Evolutionary conservation across 176 grass and related monocot genomes (phyloP).

Genomic region (Areca catechu): DNA sequence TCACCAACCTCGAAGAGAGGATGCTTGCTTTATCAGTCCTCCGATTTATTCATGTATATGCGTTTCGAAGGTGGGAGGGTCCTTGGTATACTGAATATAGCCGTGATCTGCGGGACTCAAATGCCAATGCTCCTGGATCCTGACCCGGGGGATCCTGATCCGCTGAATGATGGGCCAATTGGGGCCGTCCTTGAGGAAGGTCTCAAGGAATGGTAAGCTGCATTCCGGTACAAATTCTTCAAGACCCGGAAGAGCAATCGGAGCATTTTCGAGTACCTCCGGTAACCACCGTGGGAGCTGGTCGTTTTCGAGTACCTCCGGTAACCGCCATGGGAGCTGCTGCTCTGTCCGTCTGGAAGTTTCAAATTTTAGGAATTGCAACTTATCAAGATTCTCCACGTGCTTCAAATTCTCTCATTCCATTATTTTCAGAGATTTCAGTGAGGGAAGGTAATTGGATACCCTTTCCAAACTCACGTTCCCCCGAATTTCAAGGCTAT

Average conservation of each 20-base stretch:
- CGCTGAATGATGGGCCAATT: conserved; percentile 62
- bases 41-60: conserved; percentile 35
- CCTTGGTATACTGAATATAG: conserved; percentile 63
- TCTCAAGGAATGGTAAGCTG: conserved; percentile 49
- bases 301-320: conserved; percentile 16
- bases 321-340: conserved; percentile 60
- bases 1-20: too few relatives aligned
- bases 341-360: conserved; percentile 38
- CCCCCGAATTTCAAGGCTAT: too few relatives aligned
- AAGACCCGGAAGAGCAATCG: conserved; percentile 2
- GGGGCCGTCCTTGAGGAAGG: conserved; percentile 59
- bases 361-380: too few relatives aligned
- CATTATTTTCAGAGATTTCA: conserved; percentile 34
- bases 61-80: conserved; percentile 37
- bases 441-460: conserved; percentile 29
- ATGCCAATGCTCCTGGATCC: conserved; percentile 26
- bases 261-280: too few relatives aligned
- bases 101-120: too few relatives aligned
- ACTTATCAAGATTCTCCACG: too few relatives aligned
- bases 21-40: conserved; percentile 30
- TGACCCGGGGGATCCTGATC: conserved; percentile 62
- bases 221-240: conserved; percentile 48
- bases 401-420: conserved; percentile 49
- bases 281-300: conserved; percentile 57
- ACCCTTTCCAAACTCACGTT: too few relatives aligned